Conservation (phyloP, 306 rosid species). For the Begonia peltatifolia region DNA sequence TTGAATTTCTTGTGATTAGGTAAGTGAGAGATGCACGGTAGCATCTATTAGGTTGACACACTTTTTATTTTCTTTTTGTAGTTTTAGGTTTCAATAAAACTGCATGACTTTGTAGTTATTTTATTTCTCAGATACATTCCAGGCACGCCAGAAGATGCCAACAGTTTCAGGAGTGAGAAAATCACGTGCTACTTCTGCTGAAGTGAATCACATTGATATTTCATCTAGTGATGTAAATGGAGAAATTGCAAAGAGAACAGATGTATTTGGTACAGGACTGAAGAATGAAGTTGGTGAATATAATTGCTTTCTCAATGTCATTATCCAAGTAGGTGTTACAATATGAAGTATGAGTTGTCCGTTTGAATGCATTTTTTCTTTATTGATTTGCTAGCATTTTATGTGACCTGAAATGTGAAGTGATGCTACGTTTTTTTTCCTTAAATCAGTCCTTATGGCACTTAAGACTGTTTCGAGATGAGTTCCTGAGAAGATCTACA, state of each 20-base stretch:
- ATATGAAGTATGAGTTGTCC: conserved; percentile 3
- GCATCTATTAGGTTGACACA: background rate
- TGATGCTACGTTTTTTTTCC: conserved; percentile 8
- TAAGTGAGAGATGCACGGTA: conserved; percentile 1
- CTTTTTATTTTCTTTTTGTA: background rate
- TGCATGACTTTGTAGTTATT: conserved; percentile 18
- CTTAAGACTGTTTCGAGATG: conserved; percentile 62
- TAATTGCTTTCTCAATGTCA: conserved; percentile 97
- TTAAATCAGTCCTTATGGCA: conserved; percentile 86
- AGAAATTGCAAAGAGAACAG: background rate
- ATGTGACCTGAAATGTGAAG: conserved; percentile 19
- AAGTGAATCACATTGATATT: conserved; percentile 26
- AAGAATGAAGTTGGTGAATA: conserved; percentile 99
- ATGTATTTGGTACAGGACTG: conserved; percentile 66
- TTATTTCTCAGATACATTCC: conserved; percentile 54
- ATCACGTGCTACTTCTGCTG: conserved; percentile 24
- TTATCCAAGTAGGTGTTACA: conserved; percentile 56
- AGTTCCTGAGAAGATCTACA: conserved; percentile 61
- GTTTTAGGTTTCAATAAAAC: background rate
- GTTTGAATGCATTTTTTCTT: conserved; percentile 1
- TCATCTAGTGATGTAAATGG: background rate
- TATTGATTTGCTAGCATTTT: conserved; percentile 3
- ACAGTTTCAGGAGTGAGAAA: conserved; percentile 29
- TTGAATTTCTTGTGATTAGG: conserved; percentile 4
- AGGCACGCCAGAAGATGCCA: conserved; percentile 40